Evolutionary conservation across 805 yeast genomes (phyloP), one percentile per base, ranked within the genome.

Genomic region (Starmerella apicola): DNA sequence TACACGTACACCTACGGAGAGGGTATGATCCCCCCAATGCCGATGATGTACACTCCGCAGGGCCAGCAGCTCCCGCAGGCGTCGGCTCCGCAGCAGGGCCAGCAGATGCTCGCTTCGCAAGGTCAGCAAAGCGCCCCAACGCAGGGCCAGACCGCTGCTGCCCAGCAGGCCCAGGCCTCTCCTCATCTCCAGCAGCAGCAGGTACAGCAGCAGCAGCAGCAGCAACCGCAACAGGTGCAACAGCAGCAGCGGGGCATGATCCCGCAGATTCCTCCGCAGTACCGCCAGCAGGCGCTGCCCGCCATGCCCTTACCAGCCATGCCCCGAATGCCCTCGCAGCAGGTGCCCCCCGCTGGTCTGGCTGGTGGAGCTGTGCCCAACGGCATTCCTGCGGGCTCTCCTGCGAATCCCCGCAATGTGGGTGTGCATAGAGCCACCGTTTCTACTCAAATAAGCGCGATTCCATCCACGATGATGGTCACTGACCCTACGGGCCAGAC

Each of bases 401-500:
- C 46, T 36, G 25, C 31, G 18, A 7, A 16, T 19, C 19, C 34
- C 8, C 37, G 35, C 7, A 36, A 13, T 27, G 29, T 24, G 25
- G 25, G 36, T 17, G 33, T 38, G 37, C 50, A 46, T 34, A 41
- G 49, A 13, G 46, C 50, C 3, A 45, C 45, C 16, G 49, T 46
- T 19, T 37, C 42, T 32, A 37, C 48, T 23, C 52, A 45, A 36
- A 34, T 47, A 17, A 32, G 38, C 20, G 52, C 51, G 26, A 49
- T 48, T 24, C 51, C 51, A 21, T 38, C 46, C 18, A 31, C 43
- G 26, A 42, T 51, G 42, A 52, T 57, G 32, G 55, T 60, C 28
- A 60, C 64, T 6, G 64, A 60, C 44, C 62, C 63, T 20, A 58
- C 60, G 5, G 64, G 64, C 32, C 64, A 60, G 49, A 52, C 50